phyloP scores from a whole-genome alignment of 1,139 yeast genomes.

The Eremothecium sinecaudum region DNA sequence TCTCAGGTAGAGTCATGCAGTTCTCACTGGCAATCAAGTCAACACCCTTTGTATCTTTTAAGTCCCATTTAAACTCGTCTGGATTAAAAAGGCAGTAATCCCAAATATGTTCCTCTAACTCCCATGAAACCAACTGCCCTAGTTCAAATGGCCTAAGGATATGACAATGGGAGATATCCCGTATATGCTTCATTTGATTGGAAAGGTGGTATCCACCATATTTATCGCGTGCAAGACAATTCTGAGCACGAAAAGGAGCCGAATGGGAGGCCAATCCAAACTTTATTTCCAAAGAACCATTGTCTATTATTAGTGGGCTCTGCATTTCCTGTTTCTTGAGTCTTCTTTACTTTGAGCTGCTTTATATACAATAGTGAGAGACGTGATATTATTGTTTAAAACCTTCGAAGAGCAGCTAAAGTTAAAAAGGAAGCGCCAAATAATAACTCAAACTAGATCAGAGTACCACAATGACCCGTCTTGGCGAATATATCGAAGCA shows the following conservation, averaged over 20 bases:
- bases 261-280: conserved; percentile 45
- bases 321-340: not conserved
- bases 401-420: too few species aligned
- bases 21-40: conserved; percentile 45
- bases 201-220: conserved; percentile 73
- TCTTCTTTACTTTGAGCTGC: too few species aligned
- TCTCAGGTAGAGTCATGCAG: conserved; percentile 72
- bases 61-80: conserved; percentile 25
- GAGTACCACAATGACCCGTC: too few species aligned
- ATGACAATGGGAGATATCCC: conserved; percentile 65
- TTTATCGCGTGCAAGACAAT: conserved; percentile 63
- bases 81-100: conserved; percentile 54
- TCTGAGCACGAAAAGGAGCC: conserved; percentile 47
- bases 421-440: too few species aligned
- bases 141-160: conserved; percentile 78
- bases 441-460: too few species aligned
- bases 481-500: too few species aligned
- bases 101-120: conserved; percentile 86
- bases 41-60: conserved; percentile 29
- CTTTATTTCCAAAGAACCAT: conserved; percentile 80
- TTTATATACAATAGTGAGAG: too few species aligned
- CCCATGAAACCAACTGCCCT: conserved; percentile 90
- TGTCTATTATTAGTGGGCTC: conserved; percentile 47
- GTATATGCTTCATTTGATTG: conserved; percentile 52
- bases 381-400: too few species aligned